Conservation (phyloP, 345 rosid genomes). For the Ceriops decandra region DNA sequence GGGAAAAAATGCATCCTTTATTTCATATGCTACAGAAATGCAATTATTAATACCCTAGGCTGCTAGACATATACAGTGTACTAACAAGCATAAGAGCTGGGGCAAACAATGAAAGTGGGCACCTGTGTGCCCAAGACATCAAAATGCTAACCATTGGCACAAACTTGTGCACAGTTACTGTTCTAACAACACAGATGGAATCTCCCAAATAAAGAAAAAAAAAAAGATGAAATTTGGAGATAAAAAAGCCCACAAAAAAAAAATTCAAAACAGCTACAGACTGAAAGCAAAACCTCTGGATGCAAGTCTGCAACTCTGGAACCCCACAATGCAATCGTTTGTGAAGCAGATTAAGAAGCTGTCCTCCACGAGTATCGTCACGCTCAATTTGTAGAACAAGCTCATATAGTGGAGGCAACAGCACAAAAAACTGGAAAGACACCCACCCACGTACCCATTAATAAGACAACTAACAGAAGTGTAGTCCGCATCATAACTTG, state of each 20-base stretch:
- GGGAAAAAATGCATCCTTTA: not conserved
- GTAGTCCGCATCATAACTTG: not conserved
- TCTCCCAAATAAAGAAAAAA: no score
- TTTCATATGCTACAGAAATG: not conserved
- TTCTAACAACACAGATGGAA: no score
- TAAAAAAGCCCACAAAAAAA: not conserved
- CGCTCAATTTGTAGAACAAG: slow-evolving; percentile 88
- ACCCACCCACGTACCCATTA: not conserved
- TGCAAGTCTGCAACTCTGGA: slow-evolving; percentile 90
- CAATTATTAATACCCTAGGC: not conserved
- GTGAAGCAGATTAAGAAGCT: slow-evolving; percentile 78
- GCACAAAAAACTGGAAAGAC: slow-evolving; percentile 64
- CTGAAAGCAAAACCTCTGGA: slow-evolving; percentile 58
- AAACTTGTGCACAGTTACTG: no score
- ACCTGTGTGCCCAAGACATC: no score
- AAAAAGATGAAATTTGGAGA: not conserved
- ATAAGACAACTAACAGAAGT: not conserved
- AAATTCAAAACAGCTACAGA: not conserved
- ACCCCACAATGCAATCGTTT: slow-evolving; percentile 94
- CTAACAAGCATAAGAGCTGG: no score
- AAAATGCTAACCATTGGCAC: no score
- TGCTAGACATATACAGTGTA: no score
- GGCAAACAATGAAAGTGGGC: no score
- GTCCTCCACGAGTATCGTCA: slow-evolving; percentile 84
- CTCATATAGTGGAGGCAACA: slow-evolving; percentile 84